A percentile compares a stretch with the other conserved stretches of the same genome.
Evolutionary conservation across 2,329 filamentous ascomycete genomes (phyloP).

Genomic region (Hawksworthiomyces lignivorus): DNA sequence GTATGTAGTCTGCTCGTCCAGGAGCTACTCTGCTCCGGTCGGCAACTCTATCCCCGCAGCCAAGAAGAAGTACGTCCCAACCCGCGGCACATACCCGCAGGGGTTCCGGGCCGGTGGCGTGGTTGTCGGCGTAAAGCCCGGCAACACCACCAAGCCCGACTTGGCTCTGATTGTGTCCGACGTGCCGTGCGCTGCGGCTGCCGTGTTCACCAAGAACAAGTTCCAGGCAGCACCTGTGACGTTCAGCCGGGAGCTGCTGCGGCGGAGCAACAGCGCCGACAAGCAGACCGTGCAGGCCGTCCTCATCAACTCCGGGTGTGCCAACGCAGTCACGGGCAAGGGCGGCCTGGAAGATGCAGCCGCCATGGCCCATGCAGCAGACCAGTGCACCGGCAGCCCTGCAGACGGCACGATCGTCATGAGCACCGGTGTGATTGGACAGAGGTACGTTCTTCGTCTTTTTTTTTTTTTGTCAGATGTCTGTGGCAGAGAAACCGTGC

Average conservation of each 20-base stretch:
- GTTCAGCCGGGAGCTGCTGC: conserved; percentile 67
- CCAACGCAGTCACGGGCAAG: conserved; percentile 92
- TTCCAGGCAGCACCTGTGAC: conserved; percentile 96
- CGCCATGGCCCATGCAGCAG: conserved; percentile 72
- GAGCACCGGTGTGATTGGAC: conserved; percentile 97
- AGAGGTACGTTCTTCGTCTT: conserved; percentile 53
- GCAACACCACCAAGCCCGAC: conserved; percentile 86
- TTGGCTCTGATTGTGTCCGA: conserved; percentile 84
- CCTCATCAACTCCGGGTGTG: conserved; percentile 91
- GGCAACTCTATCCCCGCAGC: conserved; percentile 58
- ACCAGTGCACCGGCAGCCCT: conserved; percentile 44
- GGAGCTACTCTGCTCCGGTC: conserved; percentile 49
- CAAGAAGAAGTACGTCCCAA: conserved; percentile 88
- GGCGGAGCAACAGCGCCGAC: conserved; percentile 57
- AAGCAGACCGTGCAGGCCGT: conserved; percentile 56
- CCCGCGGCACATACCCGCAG: conserved; percentile 76
- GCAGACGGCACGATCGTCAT: conserved; percentile 70
- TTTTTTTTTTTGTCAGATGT: background rate
- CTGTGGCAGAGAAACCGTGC: no score
- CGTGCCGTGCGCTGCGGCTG: conserved; percentile 74
- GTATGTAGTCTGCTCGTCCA: conserved; percentile 4
- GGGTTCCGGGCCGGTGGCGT: conserved; percentile 83
- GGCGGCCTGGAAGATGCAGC: conserved; percentile 82
- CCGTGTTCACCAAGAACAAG: conserved; percentile 96
- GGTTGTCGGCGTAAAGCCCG: conserved; percentile 84